Percentiles rank a stretch among this genome's conserved stretches.
These are phyloP conservation scores for Leucosporidium scottii DNA, from an alignment of 768 basidiomycete genomes.

Conservation along the genomic window DNA sequence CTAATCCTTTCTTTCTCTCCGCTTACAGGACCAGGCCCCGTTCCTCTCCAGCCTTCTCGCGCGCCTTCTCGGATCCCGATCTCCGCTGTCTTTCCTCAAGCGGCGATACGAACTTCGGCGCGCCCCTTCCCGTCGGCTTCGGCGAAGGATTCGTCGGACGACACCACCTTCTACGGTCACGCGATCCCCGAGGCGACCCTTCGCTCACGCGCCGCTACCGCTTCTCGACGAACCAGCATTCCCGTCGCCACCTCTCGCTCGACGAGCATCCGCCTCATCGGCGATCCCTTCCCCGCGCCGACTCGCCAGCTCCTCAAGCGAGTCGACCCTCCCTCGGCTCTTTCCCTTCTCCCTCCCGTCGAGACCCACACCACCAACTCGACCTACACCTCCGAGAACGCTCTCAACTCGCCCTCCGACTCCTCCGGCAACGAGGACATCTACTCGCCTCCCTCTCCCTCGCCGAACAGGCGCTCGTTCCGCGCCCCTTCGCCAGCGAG, in stretches of 20 bases:
- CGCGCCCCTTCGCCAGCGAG: slow-evolving; percentile 17
- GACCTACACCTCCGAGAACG: not conserved
- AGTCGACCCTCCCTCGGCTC: not conserved
- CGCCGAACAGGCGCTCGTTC: slow-evolving; percentile 11
- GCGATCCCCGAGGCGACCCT: not conserved
- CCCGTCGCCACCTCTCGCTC: not conserved
- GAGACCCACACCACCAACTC: not conserved
- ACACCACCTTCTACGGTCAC: slow-evolving; percentile 16
- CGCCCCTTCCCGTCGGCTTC: not conserved
- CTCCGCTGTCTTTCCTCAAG: slow-evolving; percentile 6
- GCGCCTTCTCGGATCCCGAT: slow-evolving; percentile 13
- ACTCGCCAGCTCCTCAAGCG: not conserved
- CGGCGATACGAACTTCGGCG: not conserved
- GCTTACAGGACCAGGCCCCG: not conserved
- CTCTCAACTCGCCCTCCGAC: not conserved
- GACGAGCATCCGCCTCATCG: not conserved
- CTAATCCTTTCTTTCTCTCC: not conserved
- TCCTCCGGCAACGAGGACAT: not conserved
- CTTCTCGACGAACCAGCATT: not conserved
- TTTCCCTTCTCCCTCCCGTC: not conserved
- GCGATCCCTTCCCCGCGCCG: not conserved
- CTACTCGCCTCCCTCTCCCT: not conserved
- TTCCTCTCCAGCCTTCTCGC: not conserved
- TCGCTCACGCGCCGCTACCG: not conserved
- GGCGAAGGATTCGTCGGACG: not conserved